These are phyloP conservation scores for Suillus hirtellus DNA, from an alignment of 768 basidiomycete species.

Conservation along the genomic window DNA sequence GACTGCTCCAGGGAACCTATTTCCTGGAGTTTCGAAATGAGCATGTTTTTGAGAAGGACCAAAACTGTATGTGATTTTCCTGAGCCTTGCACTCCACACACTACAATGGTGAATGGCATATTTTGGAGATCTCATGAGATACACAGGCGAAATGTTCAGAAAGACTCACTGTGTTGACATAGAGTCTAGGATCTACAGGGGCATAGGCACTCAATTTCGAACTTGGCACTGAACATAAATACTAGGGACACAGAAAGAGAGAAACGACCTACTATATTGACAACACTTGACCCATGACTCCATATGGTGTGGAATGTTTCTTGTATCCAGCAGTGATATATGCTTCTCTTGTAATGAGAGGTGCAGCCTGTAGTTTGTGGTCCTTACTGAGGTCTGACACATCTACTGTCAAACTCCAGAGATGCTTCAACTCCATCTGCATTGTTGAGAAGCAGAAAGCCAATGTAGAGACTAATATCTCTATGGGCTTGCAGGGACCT, in stretches of 20 bases:
- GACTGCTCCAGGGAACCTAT: slow-evolving; percentile 51
- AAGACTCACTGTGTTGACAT: slow-evolving; percentile 55
- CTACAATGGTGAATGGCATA: slow-evolving; percentile 63
- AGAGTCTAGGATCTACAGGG: slow-evolving; percentile 46
- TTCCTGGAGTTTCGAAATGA: slow-evolving; percentile 44
- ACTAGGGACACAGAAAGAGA: not conserved
- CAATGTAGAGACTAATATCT: too few relatives aligned
- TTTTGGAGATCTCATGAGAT: slow-evolving; percentile 40
- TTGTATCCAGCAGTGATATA: slow-evolving; percentile 23
- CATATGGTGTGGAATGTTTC: slow-evolving; percentile 45
- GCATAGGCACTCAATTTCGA: slow-evolving; percentile 28
- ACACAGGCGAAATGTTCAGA: not conserved
- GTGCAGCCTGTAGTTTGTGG: slow-evolving; percentile 34
- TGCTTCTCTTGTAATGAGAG: slow-evolving; percentile 45
- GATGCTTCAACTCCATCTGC: slow-evolving; percentile 11
- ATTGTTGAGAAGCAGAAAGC: not conserved
- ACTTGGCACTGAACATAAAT: slow-evolving; percentile 19
- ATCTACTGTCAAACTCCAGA: not conserved
- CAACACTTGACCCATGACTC: slow-evolving; percentile 48
- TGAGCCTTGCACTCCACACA: slow-evolving; percentile 66
- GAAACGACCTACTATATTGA: slow-evolving; percentile 37
- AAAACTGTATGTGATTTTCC: slow-evolving; percentile 68
- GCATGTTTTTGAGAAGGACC: slow-evolving; percentile 60
- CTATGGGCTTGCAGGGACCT: too few relatives aligned
- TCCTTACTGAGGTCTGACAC: slow-evolving; percentile 6